Conservation (phyloP, 2,329 filamentous ascomycete genomes). For the Knufia fluminis region DNA sequence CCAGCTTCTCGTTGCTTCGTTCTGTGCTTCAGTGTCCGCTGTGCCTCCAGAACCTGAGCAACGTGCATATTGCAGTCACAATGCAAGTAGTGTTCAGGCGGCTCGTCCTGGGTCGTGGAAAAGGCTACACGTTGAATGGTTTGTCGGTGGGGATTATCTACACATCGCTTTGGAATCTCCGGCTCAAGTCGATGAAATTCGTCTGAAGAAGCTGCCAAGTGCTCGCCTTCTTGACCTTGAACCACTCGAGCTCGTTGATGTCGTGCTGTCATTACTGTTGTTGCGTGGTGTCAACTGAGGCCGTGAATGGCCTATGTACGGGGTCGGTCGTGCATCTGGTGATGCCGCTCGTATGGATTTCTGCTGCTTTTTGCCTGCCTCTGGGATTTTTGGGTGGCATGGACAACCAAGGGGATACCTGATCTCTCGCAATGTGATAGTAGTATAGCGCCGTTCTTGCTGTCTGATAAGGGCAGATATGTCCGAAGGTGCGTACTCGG, state of each 20-base stretch:
- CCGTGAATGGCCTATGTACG: not conserved
- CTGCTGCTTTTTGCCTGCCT: not conserved
- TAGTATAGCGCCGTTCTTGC: constrained; percentile 16
- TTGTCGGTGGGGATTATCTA: no score
- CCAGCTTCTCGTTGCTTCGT: no score
- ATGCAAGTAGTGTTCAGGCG: no score
- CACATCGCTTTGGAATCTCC: no score
- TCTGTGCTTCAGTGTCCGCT: no score
- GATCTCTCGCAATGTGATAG: constrained; percentile 21
- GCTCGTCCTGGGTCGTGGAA: no score
- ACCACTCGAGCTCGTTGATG: not conserved
- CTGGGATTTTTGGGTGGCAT: constrained; percentile 14
- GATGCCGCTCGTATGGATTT: not conserved
- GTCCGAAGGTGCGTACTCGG: not conserved
- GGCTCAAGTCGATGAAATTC: not conserved
- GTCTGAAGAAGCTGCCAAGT: constrained; percentile 1
- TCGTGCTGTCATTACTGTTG: constrained; percentile 5
- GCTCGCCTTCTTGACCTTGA: constrained; percentile 1
- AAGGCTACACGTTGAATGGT: no score
- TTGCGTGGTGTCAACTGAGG: constrained; percentile 2
- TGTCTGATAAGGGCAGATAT: not conserved
- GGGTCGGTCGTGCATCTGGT: not conserved
- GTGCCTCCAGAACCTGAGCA: no score
- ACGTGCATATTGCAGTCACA: no score
- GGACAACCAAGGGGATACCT: constrained; percentile 20